Conservation (phyloP, 225 moss, liverwort and hornwort species). For the Marchantia paleacea region DNA sequence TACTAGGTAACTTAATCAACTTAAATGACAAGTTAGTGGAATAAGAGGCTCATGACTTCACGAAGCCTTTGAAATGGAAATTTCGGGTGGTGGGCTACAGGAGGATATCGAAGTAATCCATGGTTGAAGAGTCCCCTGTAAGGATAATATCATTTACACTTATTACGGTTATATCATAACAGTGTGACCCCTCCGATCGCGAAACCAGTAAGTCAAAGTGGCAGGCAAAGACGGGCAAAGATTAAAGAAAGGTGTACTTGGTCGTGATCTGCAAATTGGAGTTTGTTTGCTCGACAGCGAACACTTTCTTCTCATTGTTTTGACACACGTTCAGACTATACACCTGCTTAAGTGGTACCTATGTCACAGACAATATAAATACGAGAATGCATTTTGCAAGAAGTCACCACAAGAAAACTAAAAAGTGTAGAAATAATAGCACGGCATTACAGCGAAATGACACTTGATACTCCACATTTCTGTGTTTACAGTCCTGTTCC, state of each 20-base stretch:
- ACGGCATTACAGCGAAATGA: too few relatives aligned
- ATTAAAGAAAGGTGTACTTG: constrained; percentile 26
- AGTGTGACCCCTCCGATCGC: background rate
- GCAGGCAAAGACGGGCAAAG: background rate
- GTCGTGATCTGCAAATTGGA: constrained; percentile 44
- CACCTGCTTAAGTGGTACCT: constrained; percentile 13
- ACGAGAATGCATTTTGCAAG: background rate
- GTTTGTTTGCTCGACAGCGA: constrained; percentile 31
- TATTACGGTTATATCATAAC: background rate
- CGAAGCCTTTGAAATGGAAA: too few relatives aligned
- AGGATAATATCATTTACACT: background rate
- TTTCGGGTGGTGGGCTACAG: background rate
- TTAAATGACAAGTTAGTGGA: background rate
- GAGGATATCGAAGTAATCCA: background rate
- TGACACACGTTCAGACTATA: constrained; percentile 2
- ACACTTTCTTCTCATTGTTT: constrained; percentile 22
- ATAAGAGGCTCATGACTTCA: too few relatives aligned
- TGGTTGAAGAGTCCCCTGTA: background rate
- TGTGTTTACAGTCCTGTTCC: background rate
- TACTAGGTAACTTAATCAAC: too few relatives aligned
- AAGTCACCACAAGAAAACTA: background rate
- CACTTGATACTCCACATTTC: background rate
- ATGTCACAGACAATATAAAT: background rate
- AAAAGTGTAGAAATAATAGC: too few relatives aligned
- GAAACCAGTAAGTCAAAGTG: background rate